phyloP scores from a whole-genome alignment of 176 grass and related monocot genomes.

The Poa annua region DNA sequence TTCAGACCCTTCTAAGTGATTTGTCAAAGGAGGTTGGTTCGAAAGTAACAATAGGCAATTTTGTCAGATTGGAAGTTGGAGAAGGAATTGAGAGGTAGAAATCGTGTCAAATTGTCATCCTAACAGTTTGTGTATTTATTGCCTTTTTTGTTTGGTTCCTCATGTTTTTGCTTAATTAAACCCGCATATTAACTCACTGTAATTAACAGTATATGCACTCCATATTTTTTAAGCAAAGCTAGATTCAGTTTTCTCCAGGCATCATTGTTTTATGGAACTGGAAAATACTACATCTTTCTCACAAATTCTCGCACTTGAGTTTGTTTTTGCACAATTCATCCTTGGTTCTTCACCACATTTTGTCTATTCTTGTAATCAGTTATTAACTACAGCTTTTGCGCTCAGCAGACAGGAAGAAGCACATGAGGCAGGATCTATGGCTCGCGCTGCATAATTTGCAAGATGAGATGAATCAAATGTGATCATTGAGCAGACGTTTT shows the following conservation, averaged over 20 bases:
- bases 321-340: neutral
- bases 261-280: neutral
- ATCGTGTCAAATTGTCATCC: slow-evolving; percentile 11
- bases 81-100: slow-evolving; percentile 81
- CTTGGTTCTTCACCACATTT: neutral
- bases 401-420: slow-evolving; percentile 30
- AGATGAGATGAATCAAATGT: slow-evolving; percentile 1
- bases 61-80: slow-evolving; percentile 88
- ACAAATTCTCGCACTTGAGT: neutral
- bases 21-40: slow-evolving; percentile 90
- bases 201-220: neutral
- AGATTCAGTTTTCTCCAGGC: neutral
- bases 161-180: slow-evolving; percentile 17
- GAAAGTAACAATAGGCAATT: slow-evolving; percentile 76
- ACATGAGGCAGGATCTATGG: slow-evolving; percentile 15
- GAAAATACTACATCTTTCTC: neutral
- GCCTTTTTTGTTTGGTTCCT: neutral
- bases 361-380: neutral
- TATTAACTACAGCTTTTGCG: slow-evolving; percentile 29
- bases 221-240: neutral
- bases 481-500: neutral
- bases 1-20: slow-evolving; percentile 75
- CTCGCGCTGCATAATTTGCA: slow-evolving; percentile 23
- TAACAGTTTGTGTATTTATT: neutral
- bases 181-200: neutral